Conservation (phyloP, 2,329 filamentous ascomycete genomes). For the Chaetothyriales sp. region DNA sequence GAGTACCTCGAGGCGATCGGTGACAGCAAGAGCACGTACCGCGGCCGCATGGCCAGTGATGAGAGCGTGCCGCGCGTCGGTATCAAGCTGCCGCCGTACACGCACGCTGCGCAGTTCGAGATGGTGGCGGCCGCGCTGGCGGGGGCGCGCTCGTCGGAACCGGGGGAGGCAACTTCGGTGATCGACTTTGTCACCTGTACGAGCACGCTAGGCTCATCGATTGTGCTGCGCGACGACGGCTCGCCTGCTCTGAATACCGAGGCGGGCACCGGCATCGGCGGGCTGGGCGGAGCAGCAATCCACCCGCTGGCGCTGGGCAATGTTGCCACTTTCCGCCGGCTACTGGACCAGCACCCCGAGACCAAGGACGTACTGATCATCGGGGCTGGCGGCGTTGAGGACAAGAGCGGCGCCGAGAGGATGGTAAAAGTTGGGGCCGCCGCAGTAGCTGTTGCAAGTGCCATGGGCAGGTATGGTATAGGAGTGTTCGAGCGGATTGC, state of each 20-base stretch:
- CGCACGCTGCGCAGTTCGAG: constrained; percentile 52
- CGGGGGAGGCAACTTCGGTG: constrained; percentile 10
- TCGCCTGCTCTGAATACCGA: constrained; percentile 38
- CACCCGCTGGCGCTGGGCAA: constrained; percentile 65
- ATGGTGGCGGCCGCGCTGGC: constrained; percentile 41
- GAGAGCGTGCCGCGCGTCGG: constrained; percentile 41
- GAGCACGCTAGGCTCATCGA: constrained; percentile 58
- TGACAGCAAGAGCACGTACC: constrained; percentile 18
- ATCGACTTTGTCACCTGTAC: constrained; percentile 54
- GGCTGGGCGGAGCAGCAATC: constrained; percentile 57
- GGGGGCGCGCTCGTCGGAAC: constrained; percentile 11
- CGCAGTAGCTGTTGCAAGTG: constrained; percentile 57
- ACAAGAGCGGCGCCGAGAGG: constrained; percentile 47
- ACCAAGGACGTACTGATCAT: constrained; percentile 49
- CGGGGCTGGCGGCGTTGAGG: constrained; percentile 59
- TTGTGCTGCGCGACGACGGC: constrained; percentile 37
- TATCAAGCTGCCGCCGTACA: constrained; percentile 66
- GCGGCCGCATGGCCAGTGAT: constrained; percentile 14
- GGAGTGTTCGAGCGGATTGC: constrained; percentile 49
- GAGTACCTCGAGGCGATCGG: constrained; percentile 43
- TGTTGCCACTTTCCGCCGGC: constrained; percentile 49
- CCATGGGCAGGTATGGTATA: constrained; percentile 50
- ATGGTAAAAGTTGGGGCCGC: constrained; percentile 55
- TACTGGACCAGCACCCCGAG: constrained; percentile 40
- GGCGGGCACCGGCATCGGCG: constrained; percentile 47